Percentiles rank a stretch among this genome's conserved stretches.
These are phyloP conservation scores for Elsinoe fawcettii DNA, from an alignment of 2,329 filamentous ascomycete genomes.

Conservation along the genomic window DNA sequence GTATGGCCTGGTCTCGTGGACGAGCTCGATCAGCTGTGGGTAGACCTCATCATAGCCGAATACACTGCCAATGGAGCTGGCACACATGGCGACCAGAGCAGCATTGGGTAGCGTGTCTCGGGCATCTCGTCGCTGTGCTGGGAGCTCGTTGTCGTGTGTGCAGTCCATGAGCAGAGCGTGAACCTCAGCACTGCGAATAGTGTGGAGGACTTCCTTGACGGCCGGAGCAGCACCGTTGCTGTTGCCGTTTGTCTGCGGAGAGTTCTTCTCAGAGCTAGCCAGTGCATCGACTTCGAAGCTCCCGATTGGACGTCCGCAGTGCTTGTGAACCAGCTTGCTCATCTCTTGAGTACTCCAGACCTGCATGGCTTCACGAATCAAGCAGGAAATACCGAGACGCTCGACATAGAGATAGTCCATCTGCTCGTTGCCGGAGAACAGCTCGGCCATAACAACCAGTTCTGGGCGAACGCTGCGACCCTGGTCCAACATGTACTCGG, in stretches of 20 bases:
- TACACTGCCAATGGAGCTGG: conserved; percentile 87
- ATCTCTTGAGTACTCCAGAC: conserved; percentile 92
- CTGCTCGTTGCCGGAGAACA: conserved; percentile 91
- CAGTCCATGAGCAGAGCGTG: conserved; percentile 98
- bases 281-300: conserved; percentile 94
- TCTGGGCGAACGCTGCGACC: conserved; percentile 83
- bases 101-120: conserved; percentile 91
- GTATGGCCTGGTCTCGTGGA: conserved; percentile 80
- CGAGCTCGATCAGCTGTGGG: conserved; percentile 83
- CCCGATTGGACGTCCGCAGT: conserved; percentile 88
- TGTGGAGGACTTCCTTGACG: conserved; percentile 61
- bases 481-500: conserved; percentile 89
- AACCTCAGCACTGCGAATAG: conserved; percentile 78
- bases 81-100: conserved; percentile 90
- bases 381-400: conserved; percentile 77
- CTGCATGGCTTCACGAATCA: conserved; percentile 98
- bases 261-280: conserved; percentile 49
- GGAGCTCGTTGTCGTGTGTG: conserved; percentile 95
- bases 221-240: conserved; percentile 28
- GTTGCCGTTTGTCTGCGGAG: conserved; percentile 26
- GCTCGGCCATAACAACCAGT: conserved; percentile 84
- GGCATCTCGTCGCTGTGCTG: conserved; percentile 88
- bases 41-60: conserved; percentile 99
- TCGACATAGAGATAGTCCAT: conserved; percentile 96
- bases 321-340: conserved; percentile 83